Conservation (phyloP, 768 basidiomycete genomes). For the Mycena epipterygia region DNA sequence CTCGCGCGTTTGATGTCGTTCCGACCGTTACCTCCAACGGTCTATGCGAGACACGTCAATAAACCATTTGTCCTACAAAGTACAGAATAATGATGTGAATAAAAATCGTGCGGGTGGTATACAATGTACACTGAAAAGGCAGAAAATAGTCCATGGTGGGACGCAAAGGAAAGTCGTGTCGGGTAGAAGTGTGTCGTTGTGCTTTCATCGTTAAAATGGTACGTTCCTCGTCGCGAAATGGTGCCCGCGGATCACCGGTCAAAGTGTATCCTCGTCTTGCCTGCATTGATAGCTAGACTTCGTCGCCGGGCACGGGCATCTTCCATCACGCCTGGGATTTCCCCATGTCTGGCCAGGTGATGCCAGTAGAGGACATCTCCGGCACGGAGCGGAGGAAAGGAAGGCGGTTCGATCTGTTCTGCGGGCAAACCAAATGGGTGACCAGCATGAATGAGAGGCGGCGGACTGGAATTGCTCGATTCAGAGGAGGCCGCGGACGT, state of each 20-base stretch:
- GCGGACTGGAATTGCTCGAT: slow-evolving; percentile 39
- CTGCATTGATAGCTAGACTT: slow-evolving; percentile 31
- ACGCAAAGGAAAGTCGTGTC: slow-evolving; percentile 22
- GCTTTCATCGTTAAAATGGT: slow-evolving; percentile 14
- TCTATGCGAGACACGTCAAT: too few relatives aligned
- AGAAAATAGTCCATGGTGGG: slow-evolving; percentile 11
- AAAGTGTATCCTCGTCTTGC: slow-evolving; percentile 40
- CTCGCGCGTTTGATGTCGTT: slow-evolving; percentile 4
- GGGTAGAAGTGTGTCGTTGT: slow-evolving; percentile 12
- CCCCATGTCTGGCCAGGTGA: slow-evolving; percentile 77
- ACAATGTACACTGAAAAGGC: slow-evolving; percentile 29
- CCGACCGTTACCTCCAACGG: not conserved
- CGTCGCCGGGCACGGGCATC: slow-evolving; percentile 67
- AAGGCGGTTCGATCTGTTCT: slow-evolving; percentile 57
- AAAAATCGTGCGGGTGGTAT: slow-evolving; percentile 27
- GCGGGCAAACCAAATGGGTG: slow-evolving; percentile 44
- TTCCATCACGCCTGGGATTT: slow-evolving; percentile 77
- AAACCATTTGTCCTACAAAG: slow-evolving; percentile 16
- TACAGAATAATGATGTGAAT: slow-evolving; percentile 28
- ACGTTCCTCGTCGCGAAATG: slow-evolving; percentile 54
- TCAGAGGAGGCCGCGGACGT: slow-evolving; percentile 36
- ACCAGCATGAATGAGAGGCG: slow-evolving; percentile 43
- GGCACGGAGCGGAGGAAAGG: slow-evolving; percentile 57
- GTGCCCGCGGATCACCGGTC: slow-evolving; percentile 58
- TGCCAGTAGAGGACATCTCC: slow-evolving; percentile 85